phyloP scores from a whole-genome alignment of 495 filamentous ascomycete genomes.

The Trichoderma asperelloides region DNA sequence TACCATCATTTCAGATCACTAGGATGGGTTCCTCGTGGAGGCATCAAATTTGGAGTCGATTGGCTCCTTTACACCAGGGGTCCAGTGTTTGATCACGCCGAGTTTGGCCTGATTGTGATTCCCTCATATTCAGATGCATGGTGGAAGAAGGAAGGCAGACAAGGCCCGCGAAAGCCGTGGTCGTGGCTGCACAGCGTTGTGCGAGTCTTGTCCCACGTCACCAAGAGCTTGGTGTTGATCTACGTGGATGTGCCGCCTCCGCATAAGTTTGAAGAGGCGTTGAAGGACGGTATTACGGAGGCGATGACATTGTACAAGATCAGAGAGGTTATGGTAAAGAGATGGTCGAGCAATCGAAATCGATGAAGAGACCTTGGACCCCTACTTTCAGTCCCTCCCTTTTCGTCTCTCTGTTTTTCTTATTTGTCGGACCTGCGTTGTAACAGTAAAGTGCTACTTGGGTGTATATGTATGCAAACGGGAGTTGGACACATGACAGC shows the following conservation, averaged over 20 bases:
- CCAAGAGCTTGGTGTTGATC: conserved; percentile 76
- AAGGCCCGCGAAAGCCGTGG: conserved; percentile 54
- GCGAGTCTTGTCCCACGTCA: conserved; percentile 79
- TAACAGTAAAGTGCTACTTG: not conserved
- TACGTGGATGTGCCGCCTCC: conserved; percentile 90
- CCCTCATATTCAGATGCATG: conserved; percentile 71
- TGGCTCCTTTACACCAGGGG: conserved; percentile 92
- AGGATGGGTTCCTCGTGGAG: conserved; percentile 90
- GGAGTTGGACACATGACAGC: not conserved
- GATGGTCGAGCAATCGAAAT: conserved; percentile 79
- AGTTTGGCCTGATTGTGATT: conserved; percentile 78
- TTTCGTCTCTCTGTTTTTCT: not conserved
- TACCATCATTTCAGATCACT: conserved; percentile 97
- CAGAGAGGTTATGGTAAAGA: conserved; percentile 68
- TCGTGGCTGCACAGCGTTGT: conserved; percentile 90
- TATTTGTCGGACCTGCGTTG: not conserved
- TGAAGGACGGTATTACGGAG: conserved; percentile 46
- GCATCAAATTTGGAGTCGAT: conserved; percentile 91
- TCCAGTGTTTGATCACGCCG: conserved; percentile 86
- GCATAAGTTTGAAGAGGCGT: conserved; percentile 27
- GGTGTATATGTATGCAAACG: not conserved
- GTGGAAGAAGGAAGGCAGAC: conserved; percentile 50
- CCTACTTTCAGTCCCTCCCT: not conserved
- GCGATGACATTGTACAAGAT: conserved; percentile 66
- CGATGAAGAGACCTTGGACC: conserved; percentile 12